phyloP scores from a whole-genome alignment of 2,329 filamentous ascomycete species.

The Trichophyton rubrum region DNA sequence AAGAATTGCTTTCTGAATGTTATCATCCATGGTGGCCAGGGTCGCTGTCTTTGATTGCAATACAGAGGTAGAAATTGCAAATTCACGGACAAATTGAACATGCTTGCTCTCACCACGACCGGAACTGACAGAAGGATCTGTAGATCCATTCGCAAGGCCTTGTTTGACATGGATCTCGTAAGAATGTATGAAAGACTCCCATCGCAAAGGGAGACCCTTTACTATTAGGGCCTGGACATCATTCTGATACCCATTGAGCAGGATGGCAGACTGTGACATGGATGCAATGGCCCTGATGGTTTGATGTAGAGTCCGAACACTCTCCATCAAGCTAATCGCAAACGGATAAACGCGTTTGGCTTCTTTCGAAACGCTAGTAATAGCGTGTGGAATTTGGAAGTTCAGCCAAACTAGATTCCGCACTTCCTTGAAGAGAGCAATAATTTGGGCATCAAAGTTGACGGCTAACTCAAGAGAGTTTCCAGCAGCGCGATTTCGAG shows the following conservation, averaged over 20 bases:
- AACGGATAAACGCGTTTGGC: slow-evolving; percentile 98
- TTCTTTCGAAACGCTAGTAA: slow-evolving; percentile 93
- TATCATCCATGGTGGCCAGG: slow-evolving; percentile 66
- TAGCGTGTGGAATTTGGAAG: slow-evolving; percentile 83
- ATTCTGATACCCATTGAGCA: slow-evolving; percentile 83
- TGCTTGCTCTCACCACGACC: slow-evolving; percentile 74
- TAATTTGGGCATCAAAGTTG: slow-evolving; percentile 95
- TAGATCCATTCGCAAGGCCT: slow-evolving; percentile 44
- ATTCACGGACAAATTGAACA: slow-evolving; percentile 90
- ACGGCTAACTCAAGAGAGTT: slow-evolving; percentile 79
- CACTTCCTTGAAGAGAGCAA: slow-evolving; percentile 96
- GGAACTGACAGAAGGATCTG: slow-evolving; percentile 44
- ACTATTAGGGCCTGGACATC: slow-evolving; percentile 72
- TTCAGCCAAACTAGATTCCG: slow-evolving; percentile 91
- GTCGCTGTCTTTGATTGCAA: slow-evolving; percentile 78
- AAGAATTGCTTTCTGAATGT: slow-evolving; percentile 63
- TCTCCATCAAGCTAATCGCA: slow-evolving; percentile 96
- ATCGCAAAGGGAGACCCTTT: slow-evolving; percentile 81
- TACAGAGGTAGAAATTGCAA: slow-evolving; percentile 73
- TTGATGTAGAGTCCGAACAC: slow-evolving; percentile 83
- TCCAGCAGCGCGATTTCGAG: slow-evolving; percentile 75
- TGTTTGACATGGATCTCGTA: slow-evolving; percentile 78
- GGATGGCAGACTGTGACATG: slow-evolving; percentile 75
- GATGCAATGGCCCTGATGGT: slow-evolving; percentile 71
- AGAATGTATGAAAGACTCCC: slow-evolving; percentile 96